Base-by-base conservation (phyloP, 2,329 filamentous ascomycete species). In the Keithomyces neogunnii region DNA sequence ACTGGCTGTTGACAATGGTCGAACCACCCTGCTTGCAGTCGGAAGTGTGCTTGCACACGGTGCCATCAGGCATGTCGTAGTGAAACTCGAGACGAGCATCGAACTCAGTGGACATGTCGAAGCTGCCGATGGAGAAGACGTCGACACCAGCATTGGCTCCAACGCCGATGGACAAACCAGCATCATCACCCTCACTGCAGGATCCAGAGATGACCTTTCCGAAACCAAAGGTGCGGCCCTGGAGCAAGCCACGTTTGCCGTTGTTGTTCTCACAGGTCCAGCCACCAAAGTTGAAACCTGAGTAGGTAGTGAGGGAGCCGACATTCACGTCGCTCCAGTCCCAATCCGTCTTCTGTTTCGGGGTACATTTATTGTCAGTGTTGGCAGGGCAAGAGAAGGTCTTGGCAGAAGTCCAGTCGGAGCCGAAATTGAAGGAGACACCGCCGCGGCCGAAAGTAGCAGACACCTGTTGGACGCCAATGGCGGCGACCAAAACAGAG, bases 41-140 rank as follows among this genome's bases (percentile, higher is more conserved):
- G 57, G 80, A 74, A 56, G 81, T 82, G 62, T 95, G 86, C 73
- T 88, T 92, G 83, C 92, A 97, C 54, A 69, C 80, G 11, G 81
- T 84, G 60, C 88, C 88, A 66, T 92, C 88, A 2, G 82, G 78
- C 89, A 96, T 95, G 62, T 76, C 78, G 72, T 92, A 96, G 74
- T 88, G 80, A 74, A 96, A 89, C 69, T 92, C 84, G 50, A 97
- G 73, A 56, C 91, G 83, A 59, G 81, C 84, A 69, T 92, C 85
- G 63, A 86, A 83, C 63, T 89, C 84, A 56, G 83, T 77, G 45
- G 81, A 82, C 59, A 96, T 73, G 57, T 92, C 77, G 68, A 95
- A 80, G 60, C 81, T 76, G 57, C 74, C 80, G 62, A 95, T 82
- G 36, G 90, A 93, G 76, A 95, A 93, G 29, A 30, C 43, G 4